Base-by-base conservation (phyloP, 305 asterid species). In the Coffea humblotiana region DNA sequence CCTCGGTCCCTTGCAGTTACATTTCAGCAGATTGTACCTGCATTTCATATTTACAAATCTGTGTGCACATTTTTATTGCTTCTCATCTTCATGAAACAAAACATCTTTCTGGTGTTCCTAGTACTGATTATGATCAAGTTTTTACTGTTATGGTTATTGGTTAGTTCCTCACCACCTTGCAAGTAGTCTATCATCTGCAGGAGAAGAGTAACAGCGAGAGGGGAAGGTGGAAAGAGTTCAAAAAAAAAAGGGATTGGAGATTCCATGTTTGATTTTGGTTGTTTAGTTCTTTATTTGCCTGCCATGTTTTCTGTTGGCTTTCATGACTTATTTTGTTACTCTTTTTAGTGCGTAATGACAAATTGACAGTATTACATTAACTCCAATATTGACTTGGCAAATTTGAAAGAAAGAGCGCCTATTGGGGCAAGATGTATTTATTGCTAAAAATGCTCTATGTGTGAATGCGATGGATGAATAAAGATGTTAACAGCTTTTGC, bases 381-480 rank as follows among this genome's bases (percentile, higher is more conserved):
- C 43, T 11, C 43, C 19, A 35, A 56, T 58, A 47, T 75, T 61
- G 71, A 75, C 43, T 61, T 61, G 43, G 60, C 2, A 75, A 64
- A 45, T 63, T 27, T 76, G 79, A 47, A 65, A 77, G 29, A 21
- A 75, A 29, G 16, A 12, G 71, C 49, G 47, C 19, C 45, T 9
- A 29, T 5, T 48, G 23, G 10, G 18, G 51, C 80, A 48, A 58
- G 48, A 74, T 65, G 79, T 77, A 77, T 77, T 29, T 77, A 65
- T 77, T 64, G 54, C 80, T 29, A 29, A 60, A 77, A 77, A 27
- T 47, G 74, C 37, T 18, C n/a, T 65, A 29, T 65, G 54, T 48
- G 49, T 47, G 74, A 77, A 77, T 77, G 74, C 48, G 80, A 77
- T 65, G 65, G 74, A 77, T 47, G 80, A 48, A 19, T 68, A 40